Evolutionary conservation across 148 eudicot genomes (phyloP).

Genomic region (Vaccinium corymbosum): DNA sequence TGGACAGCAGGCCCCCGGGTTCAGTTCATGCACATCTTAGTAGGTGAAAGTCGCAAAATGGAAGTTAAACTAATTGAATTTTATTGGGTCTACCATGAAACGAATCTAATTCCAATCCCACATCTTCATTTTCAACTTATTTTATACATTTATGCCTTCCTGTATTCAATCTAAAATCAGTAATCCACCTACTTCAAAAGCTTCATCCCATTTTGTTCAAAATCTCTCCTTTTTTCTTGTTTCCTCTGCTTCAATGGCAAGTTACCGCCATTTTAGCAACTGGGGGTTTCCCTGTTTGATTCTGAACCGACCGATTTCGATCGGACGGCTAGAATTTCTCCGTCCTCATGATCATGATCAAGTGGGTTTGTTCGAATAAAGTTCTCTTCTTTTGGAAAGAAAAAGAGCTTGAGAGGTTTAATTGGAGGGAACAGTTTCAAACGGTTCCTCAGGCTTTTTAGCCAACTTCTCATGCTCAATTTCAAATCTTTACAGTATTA

Average conservation of each 20-base stretch:
- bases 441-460: slow-evolving; percentile 8
- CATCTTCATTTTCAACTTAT: too few relatives aligned
- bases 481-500: slow-evolving; percentile 34
- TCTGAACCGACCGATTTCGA: background rate
- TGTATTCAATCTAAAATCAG: background rate
- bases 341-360: background rate
- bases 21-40: slow-evolving; percentile 12
- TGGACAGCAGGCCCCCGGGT: too few relatives aligned
- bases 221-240: background rate
- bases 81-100: too few relatives aligned
- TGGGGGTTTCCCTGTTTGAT: background rate
- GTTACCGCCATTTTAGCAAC: slow-evolving; percentile 7
- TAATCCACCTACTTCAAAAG: slow-evolving; percentile 3
- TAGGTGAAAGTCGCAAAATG: background rate
- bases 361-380: slow-evolving; percentile 4
- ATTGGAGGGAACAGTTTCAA: slow-evolving; percentile 59
- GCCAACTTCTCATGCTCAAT: slow-evolving; percentile 29
- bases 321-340: slow-evolving; percentile 3
- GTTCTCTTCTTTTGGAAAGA: slow-evolving; percentile 33
- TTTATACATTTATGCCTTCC: background rate
- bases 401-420: slow-evolving; percentile 14
- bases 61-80: too few relatives aligned
- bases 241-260: background rate
- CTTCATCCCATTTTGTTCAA: background rate
- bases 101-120: too few relatives aligned